phyloP scores from a whole-genome alignment of 106 monocot genomes.

The Dactylorhiza incarnata region DNA sequence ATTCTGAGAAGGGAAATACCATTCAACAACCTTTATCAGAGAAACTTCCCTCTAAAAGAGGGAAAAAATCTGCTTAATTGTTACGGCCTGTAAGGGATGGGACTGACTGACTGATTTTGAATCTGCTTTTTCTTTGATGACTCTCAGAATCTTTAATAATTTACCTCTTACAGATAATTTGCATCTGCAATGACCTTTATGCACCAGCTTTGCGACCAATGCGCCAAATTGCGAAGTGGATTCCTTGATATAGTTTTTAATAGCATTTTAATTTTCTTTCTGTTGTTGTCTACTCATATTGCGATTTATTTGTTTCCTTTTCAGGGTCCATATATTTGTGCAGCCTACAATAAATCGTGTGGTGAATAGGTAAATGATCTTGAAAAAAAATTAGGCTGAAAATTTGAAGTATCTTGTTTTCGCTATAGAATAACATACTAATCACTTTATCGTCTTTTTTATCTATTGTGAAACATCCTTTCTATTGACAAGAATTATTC shows the following conservation, averaged over 20 bases:
- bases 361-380: slow-evolving; percentile 70
- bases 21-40: slow-evolving; percentile 22
- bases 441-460: background rate
- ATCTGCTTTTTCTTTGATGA: slow-evolving; percentile 5
- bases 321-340: slow-evolving; percentile 83
- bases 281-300: background rate
- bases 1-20: slow-evolving; percentile 27
- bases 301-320: slow-evolving; percentile 14
- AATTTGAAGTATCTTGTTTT: slow-evolving; percentile 1
- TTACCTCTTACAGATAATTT: slow-evolving; percentile 61
- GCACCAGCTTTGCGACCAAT: slow-evolving; percentile 85
- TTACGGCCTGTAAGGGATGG: slow-evolving; percentile 70
- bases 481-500: slow-evolving; percentile 1
- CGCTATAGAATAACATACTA: background rate
- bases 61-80: slow-evolving; percentile 33
- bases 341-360: slow-evolving; percentile 83
- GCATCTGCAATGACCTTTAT: slow-evolving; percentile 99
- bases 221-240: slow-evolving; percentile 94
- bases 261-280: background rate
- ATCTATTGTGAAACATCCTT: background rate
- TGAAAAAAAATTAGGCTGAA: background rate
- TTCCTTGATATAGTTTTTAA: no score
- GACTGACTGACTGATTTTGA: background rate
- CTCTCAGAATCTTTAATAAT: background rate
- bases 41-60: slow-evolving; percentile 45